phyloP scores from a whole-genome alignment of 129 eudicot genomes.

The Flaveria sonorensis region DNA sequence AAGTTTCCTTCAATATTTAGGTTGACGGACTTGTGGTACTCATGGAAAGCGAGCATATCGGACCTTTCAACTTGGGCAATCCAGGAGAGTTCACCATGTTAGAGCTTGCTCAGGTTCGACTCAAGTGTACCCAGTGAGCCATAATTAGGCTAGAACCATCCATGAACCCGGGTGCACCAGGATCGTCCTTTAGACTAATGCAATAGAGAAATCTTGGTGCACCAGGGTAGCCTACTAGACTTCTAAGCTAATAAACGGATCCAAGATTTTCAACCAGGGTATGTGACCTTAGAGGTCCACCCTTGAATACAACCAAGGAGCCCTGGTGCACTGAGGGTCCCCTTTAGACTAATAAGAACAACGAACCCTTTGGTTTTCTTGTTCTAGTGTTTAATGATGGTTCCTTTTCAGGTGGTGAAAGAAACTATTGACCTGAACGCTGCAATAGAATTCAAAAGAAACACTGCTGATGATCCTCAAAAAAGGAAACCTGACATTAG shows the following conservation, averaged over 20 bases:
- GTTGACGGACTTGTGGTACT: constrained; percentile 71
- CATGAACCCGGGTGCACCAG: background rate
- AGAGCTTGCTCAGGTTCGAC: constrained; percentile 83
- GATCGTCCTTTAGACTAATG: background rate
- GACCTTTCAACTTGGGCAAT: constrained; percentile 90
- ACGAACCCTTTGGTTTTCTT: background rate
- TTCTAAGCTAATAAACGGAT: background rate
- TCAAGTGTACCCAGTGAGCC: background rate
- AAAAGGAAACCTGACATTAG: constrained; percentile 85
- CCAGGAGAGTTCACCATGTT: constrained; percentile 93
- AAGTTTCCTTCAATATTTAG: constrained; percentile 30
- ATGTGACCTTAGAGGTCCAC: background rate
- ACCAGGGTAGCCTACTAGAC: background rate
- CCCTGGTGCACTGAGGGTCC: background rate
- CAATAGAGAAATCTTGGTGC: background rate
- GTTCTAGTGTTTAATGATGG: background rate
- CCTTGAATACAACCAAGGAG: background rate
- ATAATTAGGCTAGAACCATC: background rate
- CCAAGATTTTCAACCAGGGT: background rate
- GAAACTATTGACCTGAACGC: constrained; percentile 75
- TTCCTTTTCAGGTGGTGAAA: constrained; percentile 59
- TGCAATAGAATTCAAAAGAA: constrained; percentile 59
- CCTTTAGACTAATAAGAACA: background rate
- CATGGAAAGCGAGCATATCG: constrained; percentile 82
- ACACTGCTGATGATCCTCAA: constrained; percentile 92